These are phyloP conservation scores for Coniophora puteana DNA, from an alignment of 1,284 basidiomycete genomes.

Conservation along the genomic window DNA sequence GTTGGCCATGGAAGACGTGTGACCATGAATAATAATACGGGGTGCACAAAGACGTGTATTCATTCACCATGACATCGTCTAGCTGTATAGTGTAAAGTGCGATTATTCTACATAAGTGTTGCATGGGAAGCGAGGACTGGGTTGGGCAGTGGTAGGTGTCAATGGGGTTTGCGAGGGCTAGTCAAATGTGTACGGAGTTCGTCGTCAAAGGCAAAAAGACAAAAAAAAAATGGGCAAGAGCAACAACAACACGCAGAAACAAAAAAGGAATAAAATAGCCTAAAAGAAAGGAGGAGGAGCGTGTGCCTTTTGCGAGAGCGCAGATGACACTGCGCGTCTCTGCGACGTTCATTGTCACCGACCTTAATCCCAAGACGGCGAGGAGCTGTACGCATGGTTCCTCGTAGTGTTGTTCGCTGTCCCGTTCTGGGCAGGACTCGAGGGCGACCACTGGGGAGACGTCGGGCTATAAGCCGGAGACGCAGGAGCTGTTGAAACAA, in stretches of 20 bases:
- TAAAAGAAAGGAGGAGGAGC: slow-evolving; percentile 4
- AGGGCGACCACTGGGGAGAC: slow-evolving; percentile 78
- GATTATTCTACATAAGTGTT: slow-evolving; percentile 36
- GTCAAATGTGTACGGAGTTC: too few species aligned
- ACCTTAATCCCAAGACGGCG: slow-evolving; percentile 55
- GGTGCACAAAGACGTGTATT: slow-evolving; percentile 38
- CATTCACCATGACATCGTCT: slow-evolving; percentile 30
- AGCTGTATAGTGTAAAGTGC: slow-evolving; percentile 15
- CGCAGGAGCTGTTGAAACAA: slow-evolving; percentile 56
- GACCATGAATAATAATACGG: too few species aligned
- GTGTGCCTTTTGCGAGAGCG: slow-evolving; percentile 8
- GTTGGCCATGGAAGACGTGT: too few species aligned
- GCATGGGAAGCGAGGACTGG: too few species aligned
- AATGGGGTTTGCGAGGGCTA: too few species aligned
- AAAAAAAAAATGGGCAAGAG: slow-evolving; percentile 21
- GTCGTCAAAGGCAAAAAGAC: slow-evolving; percentile 17
- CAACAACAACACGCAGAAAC: slow-evolving; percentile 8
- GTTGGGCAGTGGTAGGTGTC: too few species aligned
- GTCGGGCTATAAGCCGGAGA: slow-evolving; percentile 82
- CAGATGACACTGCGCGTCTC: slow-evolving; percentile 9
- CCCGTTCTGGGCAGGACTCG: slow-evolving; percentile 67
- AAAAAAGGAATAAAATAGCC: slow-evolving; percentile 5
- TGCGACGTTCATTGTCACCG: slow-evolving; percentile 2
- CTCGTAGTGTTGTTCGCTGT: slow-evolving; percentile 31
- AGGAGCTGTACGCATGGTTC: slow-evolving; percentile 44